A percentile compares a stretch with the other conserved stretches of the same genome.
Conservation (phyloP, 2,329 filamentous ascomycete species). For the Talaromyces atroroseus region DNA sequence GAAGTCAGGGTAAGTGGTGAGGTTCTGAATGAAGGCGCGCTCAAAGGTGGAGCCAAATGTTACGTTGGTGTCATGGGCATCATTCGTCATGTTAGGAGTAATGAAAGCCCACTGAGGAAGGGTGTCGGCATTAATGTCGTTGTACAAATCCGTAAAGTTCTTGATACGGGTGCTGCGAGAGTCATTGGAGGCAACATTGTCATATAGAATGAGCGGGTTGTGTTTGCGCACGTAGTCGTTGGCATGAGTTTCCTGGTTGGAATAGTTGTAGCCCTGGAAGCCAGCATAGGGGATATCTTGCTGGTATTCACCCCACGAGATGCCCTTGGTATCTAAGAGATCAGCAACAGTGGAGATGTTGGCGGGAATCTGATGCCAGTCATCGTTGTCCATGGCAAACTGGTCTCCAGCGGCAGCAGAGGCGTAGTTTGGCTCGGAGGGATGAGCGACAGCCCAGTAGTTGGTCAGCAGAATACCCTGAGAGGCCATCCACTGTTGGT, state of each 20-base stretch:
- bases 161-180: slow-evolving; percentile 65
- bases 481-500: slow-evolving; percentile 25
- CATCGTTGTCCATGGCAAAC: slow-evolving; percentile 66
- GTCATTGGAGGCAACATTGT: slow-evolving; percentile 56
- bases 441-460: slow-evolving; percentile 62
- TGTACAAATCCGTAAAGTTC: slow-evolving; percentile 64
- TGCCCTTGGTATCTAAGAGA: slow-evolving; percentile 59
- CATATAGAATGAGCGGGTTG: slow-evolving; percentile 61
- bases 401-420: slow-evolving; percentile 64
- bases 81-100: slow-evolving; percentile 53
- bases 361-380: slow-evolving; percentile 52
- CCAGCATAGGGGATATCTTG: slow-evolving; percentile 73
- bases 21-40: slow-evolving; percentile 61
- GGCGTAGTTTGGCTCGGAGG: slow-evolving; percentile 71
- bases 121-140: slow-evolving; percentile 57
- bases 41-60: slow-evolving; percentile 65
- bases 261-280: slow-evolving; percentile 59
- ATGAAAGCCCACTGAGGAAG: slow-evolving; percentile 64
- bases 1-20: slow-evolving; percentile 64
- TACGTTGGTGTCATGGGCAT: slow-evolving; percentile 70
- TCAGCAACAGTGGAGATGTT: slow-evolving; percentile 66
- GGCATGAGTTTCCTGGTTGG: slow-evolving; percentile 59
- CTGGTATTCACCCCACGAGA: slow-evolving; percentile 68
- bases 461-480: slow-evolving; percentile 58
- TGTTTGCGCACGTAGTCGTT: slow-evolving; percentile 83